These are phyloP conservation scores for Plasmodium gallinaceum DNA, from an alignment of 169 alveolate genomes.

Conservation along the genomic window DNA sequence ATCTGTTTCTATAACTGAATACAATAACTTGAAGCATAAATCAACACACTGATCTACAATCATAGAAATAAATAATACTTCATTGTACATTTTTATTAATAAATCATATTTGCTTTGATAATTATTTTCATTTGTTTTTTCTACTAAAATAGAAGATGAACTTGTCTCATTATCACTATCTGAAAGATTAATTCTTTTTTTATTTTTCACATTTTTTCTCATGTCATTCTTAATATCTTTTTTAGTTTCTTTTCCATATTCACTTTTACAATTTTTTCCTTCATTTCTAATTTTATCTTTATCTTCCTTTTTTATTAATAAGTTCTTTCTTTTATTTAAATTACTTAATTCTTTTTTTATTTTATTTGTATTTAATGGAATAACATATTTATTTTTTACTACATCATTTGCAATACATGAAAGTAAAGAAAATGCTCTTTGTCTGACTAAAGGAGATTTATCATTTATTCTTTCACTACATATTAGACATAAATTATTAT, in stretches of 20 bases:
- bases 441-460: conserved; percentile 86
- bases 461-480: conserved; percentile 83
- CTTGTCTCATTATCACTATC: conserved; percentile 31
- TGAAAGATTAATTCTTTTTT: conserved; percentile 47
- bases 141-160: neutral
- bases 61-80: conserved; percentile 52
- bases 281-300: neutral
- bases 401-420: conserved; percentile 80
- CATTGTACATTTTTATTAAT: conserved; percentile 61
- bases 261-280: neutral
- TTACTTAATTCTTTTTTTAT: conserved; percentile 75
- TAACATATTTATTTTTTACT: conserved; percentile 78
- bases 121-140: neutral
- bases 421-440: conserved; percentile 83
- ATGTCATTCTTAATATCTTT: neutral
- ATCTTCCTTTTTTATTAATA: conserved; percentile 40
- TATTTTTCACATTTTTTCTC: neutral
- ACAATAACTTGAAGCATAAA: conserved; percentile 52
- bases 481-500: conserved; percentile 73
- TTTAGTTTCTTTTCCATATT: neutral
- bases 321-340: conserved; percentile 50
- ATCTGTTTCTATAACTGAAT: conserved; percentile 85
- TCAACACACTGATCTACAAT: conserved; percentile 72
- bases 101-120: conserved; percentile 38
- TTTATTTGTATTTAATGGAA: conserved; percentile 72